Evolutionary conservation across 176 grass and related monocot species (phyloP).

Genomic region (Carex littledalei): DNA sequence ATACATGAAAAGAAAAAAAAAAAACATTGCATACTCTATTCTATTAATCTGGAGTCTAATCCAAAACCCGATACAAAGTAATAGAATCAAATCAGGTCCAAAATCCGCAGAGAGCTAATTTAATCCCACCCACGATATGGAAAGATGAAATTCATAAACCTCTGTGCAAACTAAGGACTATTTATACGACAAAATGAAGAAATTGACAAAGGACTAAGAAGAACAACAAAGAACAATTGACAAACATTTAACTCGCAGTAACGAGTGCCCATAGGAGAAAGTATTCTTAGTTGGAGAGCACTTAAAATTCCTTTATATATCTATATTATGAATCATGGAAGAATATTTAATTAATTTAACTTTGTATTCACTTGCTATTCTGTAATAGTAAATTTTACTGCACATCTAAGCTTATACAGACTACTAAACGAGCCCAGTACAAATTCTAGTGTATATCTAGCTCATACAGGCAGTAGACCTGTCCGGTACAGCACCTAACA

Average conservation of each 20-base stretch:
- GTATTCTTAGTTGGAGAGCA: background rate
- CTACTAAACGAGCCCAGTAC: background rate
- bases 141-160: background rate
- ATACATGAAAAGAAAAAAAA: background rate
- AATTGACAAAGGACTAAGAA: background rate
- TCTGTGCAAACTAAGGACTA: background rate
- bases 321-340: background rate
- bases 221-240: background rate
- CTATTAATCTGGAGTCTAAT: background rate
- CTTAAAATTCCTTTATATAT: background rate
- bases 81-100: background rate
- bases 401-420: too few relatives aligned
- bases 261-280: background rate
- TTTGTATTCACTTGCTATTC: background rate
- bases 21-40: background rate
- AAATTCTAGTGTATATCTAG: background rate
- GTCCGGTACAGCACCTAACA: background rate
- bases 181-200: background rate
- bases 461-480: background rate
- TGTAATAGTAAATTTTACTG: background rate
- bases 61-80: background rate
- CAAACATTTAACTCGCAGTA: background rate
- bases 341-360: background rate
- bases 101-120: background rate
- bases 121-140: background rate